phyloP scores from a whole-genome alignment of 371 early-diverging fungal species.

The Haplosporangium sp. region DNA sequence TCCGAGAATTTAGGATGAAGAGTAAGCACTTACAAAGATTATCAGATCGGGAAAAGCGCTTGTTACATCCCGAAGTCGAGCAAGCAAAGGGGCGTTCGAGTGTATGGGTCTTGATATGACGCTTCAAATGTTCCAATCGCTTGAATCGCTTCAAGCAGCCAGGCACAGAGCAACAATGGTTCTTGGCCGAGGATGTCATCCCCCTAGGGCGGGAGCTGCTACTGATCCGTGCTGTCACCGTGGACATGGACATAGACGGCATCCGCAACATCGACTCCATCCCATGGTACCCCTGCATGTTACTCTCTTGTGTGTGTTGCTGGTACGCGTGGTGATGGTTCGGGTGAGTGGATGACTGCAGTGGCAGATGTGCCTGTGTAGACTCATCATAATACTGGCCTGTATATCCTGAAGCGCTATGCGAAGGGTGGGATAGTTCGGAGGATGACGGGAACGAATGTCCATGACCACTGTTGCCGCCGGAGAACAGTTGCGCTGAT shows the following conservation, averaged over 20 bases:
- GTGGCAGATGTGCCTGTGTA: neutral
- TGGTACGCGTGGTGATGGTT: neutral
- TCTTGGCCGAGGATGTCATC: conserved; percentile 39
- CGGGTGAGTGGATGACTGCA: neutral
- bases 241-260: neutral
- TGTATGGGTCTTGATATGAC: conserved; percentile 93
- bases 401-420: neutral
- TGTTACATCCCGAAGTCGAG: conserved; percentile 79
- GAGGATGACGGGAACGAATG: neutral
- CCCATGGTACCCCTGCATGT: neutral
- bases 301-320: neutral
- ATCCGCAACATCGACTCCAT: conserved; percentile 8
- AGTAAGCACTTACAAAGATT: conserved; percentile 58
- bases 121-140: conserved; percentile 83
- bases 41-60: conserved; percentile 91
- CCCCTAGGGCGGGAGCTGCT: conserved; percentile 13
- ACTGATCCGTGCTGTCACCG: neutral
- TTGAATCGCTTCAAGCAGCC: conserved; percentile 70
- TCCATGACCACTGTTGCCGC: neutral
- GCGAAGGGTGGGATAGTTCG: neutral
- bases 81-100: conserved; percentile 91
- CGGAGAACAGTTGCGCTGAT: conserved; percentile 2
- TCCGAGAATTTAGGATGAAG: neutral
- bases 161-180: conserved; percentile 57
- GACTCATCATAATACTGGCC: neutral